Evolutionary conservation across 2,329 filamentous ascomycete genomes (phyloP).

Genomic region (Podosphaera fusca): DNA sequence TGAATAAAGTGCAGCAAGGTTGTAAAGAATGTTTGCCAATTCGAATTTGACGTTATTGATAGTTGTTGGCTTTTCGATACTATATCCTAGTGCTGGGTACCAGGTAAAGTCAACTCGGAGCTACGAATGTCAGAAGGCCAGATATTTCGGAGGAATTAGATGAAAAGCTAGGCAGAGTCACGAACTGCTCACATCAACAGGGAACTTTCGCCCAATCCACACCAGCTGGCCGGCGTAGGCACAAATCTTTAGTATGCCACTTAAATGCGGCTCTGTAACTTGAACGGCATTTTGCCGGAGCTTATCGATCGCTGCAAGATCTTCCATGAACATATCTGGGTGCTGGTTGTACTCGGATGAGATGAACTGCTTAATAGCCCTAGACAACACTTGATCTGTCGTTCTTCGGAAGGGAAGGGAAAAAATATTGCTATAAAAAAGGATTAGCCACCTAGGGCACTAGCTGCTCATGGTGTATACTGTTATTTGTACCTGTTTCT

Average conservation of each 20-base stretch:
- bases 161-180: background rate
- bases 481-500: too few relatives aligned
- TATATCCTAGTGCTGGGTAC: conserved; percentile 86
- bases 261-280: conserved; percentile 67
- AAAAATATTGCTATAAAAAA: conserved; percentile 14
- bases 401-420: conserved; percentile 60
- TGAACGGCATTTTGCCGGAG: conserved; percentile 71
- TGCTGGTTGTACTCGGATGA: conserved; percentile 97
- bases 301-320: conserved; percentile 67
- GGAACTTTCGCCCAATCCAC: conserved; percentile 89
- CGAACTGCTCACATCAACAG: conserved; percentile 48
- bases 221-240: conserved; percentile 79
- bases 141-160: background rate
- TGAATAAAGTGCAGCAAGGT: conserved; percentile 79
- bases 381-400: conserved; percentile 51
- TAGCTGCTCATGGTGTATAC: too few relatives aligned
- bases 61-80: conserved; percentile 47
- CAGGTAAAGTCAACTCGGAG: conserved; percentile 89
- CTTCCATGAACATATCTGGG: conserved; percentile 82
- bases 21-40: conserved; percentile 79
- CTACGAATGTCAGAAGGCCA: conserved; percentile 20
- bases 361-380: conserved; percentile 82
- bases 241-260: conserved; percentile 70
- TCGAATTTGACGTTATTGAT: conserved; percentile 55
- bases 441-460: too few relatives aligned